Conservation (phyloP, 345 rosid species). For the Eutrema japonicum region DNA sequence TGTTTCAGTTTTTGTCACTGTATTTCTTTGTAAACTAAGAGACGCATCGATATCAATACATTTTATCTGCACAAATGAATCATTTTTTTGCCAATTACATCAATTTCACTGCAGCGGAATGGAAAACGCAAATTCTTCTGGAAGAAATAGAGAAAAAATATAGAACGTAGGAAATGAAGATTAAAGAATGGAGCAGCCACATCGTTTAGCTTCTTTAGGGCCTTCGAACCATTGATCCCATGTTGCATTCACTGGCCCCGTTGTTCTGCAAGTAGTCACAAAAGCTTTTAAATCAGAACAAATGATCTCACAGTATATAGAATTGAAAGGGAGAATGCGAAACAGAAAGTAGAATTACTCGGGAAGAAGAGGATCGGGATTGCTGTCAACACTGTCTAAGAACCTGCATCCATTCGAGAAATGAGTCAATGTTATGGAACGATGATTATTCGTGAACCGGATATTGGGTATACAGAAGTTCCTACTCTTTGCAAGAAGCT, state of each 20-base stretch:
- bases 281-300: conserved; percentile 18
- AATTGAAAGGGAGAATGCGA: background rate
- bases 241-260: conserved; percentile 60
- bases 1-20: conserved; percentile 21
- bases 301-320: background rate
- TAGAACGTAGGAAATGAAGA: conserved; percentile 3
- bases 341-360: conserved; percentile 47
- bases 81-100: conserved; percentile 35
- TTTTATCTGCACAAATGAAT: conserved; percentile 47
- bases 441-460: background rate
- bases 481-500: conserved; percentile 77
- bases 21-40: conserved; percentile 24
- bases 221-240: conserved; percentile 97
- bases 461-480: background rate
- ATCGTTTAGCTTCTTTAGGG: conserved; percentile 62
- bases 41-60: conserved; percentile 16
- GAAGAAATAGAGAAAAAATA: background rate
- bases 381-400: conserved; percentile 55
- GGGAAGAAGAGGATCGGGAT: conserved; percentile 79
- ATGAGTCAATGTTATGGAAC: conserved; percentile 3
- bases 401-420: conserved; percentile 51
- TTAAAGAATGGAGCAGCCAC: conserved; percentile 79
- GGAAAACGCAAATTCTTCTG: conserved; percentile 34
- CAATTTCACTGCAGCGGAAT: conserved; percentile 23
- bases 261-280: conserved; percentile 56